Conservation (phyloP, 2,329 filamentous ascomycete genomes). For the Trichoderma gracile region DNA sequence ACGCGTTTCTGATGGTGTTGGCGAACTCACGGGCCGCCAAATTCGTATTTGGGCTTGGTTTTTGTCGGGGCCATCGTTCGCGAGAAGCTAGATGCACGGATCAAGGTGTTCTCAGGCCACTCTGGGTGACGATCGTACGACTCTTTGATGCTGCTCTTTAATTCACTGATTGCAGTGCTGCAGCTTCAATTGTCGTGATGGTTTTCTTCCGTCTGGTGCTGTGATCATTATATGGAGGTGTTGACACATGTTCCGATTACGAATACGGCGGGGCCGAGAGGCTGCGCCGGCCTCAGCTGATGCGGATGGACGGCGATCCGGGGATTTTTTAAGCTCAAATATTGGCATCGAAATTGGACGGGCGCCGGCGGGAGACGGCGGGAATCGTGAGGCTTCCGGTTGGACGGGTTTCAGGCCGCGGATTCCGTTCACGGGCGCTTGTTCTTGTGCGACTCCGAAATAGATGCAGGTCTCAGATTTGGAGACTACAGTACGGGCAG, state of each 20-base stretch:
- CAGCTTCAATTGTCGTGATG: background rate
- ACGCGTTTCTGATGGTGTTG: background rate
- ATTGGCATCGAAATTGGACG: background rate
- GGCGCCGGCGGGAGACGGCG: background rate
- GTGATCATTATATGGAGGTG: background rate
- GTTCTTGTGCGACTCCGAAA: too few species aligned
- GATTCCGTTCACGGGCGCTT: too few species aligned
- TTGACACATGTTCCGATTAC: background rate
- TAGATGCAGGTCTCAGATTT: too few species aligned
- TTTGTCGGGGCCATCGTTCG: background rate
- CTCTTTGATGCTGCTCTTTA: background rate
- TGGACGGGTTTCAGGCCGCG: background rate
- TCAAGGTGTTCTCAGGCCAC: background rate
- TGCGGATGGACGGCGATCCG: slow-evolving; percentile 18
- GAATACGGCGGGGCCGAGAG: slow-evolving; percentile 8
- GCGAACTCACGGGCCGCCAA: slow-evolving; percentile 39
- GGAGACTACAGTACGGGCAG: too few species aligned
- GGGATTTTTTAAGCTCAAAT: background rate
- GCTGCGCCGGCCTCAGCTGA: slow-evolving; percentile 17
- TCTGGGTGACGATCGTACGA: background rate
- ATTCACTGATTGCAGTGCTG: too few species aligned
- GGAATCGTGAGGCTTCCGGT: background rate
- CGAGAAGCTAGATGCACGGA: background rate
- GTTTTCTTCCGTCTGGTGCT: background rate
- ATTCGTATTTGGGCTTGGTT: slow-evolving; percentile 33